phyloP scores from a whole-genome alignment of 331 rosid species.

The Malus hybrid region DNA sequence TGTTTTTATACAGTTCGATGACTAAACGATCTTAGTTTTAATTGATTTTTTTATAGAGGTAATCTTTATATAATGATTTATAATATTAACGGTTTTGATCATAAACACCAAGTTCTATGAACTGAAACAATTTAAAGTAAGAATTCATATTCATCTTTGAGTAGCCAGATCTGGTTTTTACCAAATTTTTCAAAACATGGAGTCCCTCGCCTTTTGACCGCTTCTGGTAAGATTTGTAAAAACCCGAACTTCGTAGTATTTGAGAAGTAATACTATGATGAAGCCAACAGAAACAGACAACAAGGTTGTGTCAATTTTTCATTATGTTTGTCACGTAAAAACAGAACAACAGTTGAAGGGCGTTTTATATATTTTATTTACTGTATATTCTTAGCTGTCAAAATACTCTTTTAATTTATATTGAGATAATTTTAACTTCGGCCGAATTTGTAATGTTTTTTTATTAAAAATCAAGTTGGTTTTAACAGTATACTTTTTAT shows the following conservation, averaged over 20 bases:
- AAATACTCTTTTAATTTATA: not conserved
- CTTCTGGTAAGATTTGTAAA: not conserved
- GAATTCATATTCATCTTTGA: too few species aligned
- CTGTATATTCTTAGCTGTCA: not conserved
- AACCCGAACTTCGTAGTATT: not conserved
- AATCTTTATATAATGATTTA: too few species aligned
- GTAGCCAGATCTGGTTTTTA: not conserved
- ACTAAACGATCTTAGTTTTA: too few species aligned
- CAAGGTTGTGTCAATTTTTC: not conserved
- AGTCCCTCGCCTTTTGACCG: not conserved
- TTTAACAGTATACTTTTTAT: fast-evolving
- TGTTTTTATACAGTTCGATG: too few species aligned
- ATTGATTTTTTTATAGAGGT: too few species aligned
- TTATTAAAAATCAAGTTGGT: too few species aligned
- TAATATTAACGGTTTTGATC: too few species aligned
- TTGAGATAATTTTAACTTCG: not conserved
- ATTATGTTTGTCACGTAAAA: not conserved
- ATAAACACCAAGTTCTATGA: too few species aligned
- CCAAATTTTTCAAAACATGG: not conserved
- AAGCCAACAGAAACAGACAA: constrained; percentile 4
- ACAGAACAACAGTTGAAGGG: not conserved
- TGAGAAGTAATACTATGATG: too few species aligned
- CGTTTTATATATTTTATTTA: not conserved
- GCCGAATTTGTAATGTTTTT: not conserved
- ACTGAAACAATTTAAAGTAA: too few species aligned